Base-by-base conservation (phyloP, 2,329 filamentous ascomycete genomes). In the Phialophora macrospora region DNA sequence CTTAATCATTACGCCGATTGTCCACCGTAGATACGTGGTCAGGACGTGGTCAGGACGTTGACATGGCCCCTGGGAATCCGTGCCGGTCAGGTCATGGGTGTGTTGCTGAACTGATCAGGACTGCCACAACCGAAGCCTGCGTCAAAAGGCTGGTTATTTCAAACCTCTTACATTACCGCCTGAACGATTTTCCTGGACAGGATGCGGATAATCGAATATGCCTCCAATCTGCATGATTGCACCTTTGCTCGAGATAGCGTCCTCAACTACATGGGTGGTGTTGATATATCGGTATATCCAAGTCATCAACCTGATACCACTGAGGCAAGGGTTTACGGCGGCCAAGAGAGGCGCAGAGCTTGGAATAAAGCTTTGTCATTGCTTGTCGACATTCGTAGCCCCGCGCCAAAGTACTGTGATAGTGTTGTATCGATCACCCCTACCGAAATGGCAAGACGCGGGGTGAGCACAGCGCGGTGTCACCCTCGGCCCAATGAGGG, bases 321-420 rank as follows among this genome's bases (percentile, higher is more conserved):
- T 28, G 1, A 11, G 48, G 3, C 24, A 49, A 51, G 48, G 48
- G 48, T 51, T 24, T 12, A 28, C 22, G 48, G 14, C 24, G 11
- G 48, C 48, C 46, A 59, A 46, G 56, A 24, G 26, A 59, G 34
- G n/a, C 17, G 26, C 20, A 51, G 26, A 55, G 30, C 52, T 34
- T 20, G 30, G 12, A 6, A 22, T 14, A 22, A 49, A 59, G 26
- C 56, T 51, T 59, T 20, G 24, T 20, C 7, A 28, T 11, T 51
- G 48, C 48, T 51, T 44, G 38, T n/a, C 38, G 17, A 44, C 17
- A 17, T 44, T 41, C 38, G 17, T 17, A 34, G 32, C 9, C 32
- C 32, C 32, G 32, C 32, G 32, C 32, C 32, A 34, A 12, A 34
- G 34, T 6, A n/a, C 38, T n/a, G 38, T 44, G 38, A 44, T n/a